Base-by-base conservation (phyloP, 495 filamentous ascomycete genomes). In the Niebla homalea region DNA sequence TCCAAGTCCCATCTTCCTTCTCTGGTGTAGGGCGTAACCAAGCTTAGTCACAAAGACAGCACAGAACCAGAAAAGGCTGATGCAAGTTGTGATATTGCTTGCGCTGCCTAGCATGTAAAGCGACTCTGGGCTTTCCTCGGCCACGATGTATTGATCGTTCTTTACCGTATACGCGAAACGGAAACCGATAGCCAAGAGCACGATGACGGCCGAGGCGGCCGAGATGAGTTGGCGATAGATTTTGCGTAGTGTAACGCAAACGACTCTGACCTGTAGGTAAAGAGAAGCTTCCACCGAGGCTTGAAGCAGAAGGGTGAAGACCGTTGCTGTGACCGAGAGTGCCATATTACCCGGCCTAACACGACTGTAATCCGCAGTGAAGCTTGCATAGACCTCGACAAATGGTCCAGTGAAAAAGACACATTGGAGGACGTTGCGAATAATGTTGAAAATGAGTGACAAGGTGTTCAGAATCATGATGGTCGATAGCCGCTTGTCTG, bases 21-120 rank as follows among this genome's bases (percentile, higher is more conserved):
- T 75, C 38, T 75, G 66, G 1, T 59, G 57, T 21, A 87, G 71
- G 14, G 82, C 79, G 48, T 72, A 70, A 45, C 75, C 76, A 1
- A 95, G 70, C 52, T 90, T 87, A 43, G 63, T 55, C 51, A 79
- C 75, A 64, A 95, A 94, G 50, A 92, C 62, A 22, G 71, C 64
- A 49, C 78, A 83, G 67, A 87, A 94, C 70, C 78, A 84, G 64
- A 74, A 85, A 60, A 93, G 83, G 49, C 76, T 79, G 19, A 77
- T 63, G 0, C 81, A 78, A 43, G 79, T 70, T 48, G 73, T 59
- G 36, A 75, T 78, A 50, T 80, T 72, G 44, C 69, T 67, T 3
- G 64, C 66, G 43, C 66, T 70, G 21, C 72, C 66, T 15, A 89
- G 57, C 72, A 72, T 77, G 32, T 61, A 46, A 15, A 69, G 36